Evolutionary conservation across 1,139 yeast species (phyloP).

Genomic region (Blastobotrys serpentis): DNA sequence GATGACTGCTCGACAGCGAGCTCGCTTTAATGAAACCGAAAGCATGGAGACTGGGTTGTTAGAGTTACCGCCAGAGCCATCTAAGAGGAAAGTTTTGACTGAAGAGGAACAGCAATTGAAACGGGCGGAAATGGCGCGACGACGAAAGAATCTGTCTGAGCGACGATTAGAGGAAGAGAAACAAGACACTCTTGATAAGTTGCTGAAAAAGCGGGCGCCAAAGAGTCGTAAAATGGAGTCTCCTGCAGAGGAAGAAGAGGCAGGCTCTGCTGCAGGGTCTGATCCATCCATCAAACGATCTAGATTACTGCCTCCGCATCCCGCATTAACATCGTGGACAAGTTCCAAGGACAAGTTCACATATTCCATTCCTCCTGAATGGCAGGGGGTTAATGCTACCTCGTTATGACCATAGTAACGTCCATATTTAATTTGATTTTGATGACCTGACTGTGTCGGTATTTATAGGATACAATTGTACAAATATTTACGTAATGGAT

Average conservation of each 20-base stretch:
- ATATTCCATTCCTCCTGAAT: slow-evolving; percentile 37
- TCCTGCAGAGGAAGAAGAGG: slow-evolving; percentile 28
- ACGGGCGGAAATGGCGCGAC: slow-evolving; percentile 84
- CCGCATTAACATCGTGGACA: slow-evolving; percentile 49
- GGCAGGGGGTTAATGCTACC: slow-evolving; percentile 13
- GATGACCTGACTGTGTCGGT: too few relatives aligned
- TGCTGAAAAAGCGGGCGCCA: slow-evolving; percentile 76
- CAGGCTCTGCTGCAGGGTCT: slow-evolving; percentile 13
- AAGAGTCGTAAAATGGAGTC: slow-evolving; percentile 36
- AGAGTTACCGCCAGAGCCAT: slow-evolving; percentile 34
- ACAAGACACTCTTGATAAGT: slow-evolving; percentile 80
- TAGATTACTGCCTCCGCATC: slow-evolving; percentile 41
- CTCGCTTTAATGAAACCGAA: slow-evolving; percentile 34
- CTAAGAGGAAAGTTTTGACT: slow-evolving; percentile 51
- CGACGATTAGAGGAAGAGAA: slow-evolving; percentile 89
- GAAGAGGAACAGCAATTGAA: slow-evolving; percentile 82
- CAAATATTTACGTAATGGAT: too few relatives aligned
- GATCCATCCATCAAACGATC: slow-evolving; percentile 20
- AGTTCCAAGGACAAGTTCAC: slow-evolving; percentile 33
- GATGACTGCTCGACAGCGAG: slow-evolving; percentile 45
- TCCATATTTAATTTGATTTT: background rate
- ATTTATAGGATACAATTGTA: too few relatives aligned
- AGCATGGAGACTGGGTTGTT: slow-evolving; percentile 27
- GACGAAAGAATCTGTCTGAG: slow-evolving; percentile 81
- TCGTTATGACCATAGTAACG: background rate